These are phyloP conservation scores for Aristolochia fimbriata DNA, from an alignment of 164 flowering plant species.

Conservation along the genomic window DNA sequence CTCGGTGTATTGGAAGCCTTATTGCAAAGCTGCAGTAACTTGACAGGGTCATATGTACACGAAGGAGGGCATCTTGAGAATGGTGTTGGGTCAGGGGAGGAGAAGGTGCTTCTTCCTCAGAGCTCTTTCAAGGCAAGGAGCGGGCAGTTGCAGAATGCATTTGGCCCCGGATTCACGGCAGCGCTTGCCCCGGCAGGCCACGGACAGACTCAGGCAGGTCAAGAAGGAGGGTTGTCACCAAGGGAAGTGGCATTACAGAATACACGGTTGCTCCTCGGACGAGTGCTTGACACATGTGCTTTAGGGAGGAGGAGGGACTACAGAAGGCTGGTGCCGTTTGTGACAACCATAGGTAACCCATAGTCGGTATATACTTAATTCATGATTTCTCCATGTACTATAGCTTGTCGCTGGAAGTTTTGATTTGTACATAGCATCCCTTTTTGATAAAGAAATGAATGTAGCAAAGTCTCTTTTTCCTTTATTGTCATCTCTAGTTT, in stretches of 20 bases:
- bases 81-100: conserved; percentile 49
- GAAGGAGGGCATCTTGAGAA: conserved; percentile 57
- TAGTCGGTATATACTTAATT: conserved; percentile 1
- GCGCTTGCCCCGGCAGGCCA: conserved; percentile 21
- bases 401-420: too few species aligned
- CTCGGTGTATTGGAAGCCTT: conserved; percentile 92
- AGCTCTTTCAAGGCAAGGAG: conserved; percentile 88
- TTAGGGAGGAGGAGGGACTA: conserved; percentile 90
- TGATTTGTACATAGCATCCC: too few species aligned
- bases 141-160: conserved; percentile 64
- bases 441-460: too few species aligned
- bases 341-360: conserved; percentile 41
- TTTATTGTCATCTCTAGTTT: too few species aligned
- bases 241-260: conserved; percentile 85
- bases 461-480: too few species aligned
- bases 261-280: conserved; percentile 80
- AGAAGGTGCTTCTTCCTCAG: conserved; percentile 61
- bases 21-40: conserved; percentile 81
- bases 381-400: neutral
- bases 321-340: conserved; percentile 82
- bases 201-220: conserved; percentile 28
- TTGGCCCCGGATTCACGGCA: conserved; percentile 36
- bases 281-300: conserved; percentile 75
- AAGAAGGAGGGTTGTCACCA: conserved; percentile 44
- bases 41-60: conserved; percentile 49